Evolutionary conservation across 208 protist species (phyloP).

Genomic region (Trichomonas vaginalis): DNA sequence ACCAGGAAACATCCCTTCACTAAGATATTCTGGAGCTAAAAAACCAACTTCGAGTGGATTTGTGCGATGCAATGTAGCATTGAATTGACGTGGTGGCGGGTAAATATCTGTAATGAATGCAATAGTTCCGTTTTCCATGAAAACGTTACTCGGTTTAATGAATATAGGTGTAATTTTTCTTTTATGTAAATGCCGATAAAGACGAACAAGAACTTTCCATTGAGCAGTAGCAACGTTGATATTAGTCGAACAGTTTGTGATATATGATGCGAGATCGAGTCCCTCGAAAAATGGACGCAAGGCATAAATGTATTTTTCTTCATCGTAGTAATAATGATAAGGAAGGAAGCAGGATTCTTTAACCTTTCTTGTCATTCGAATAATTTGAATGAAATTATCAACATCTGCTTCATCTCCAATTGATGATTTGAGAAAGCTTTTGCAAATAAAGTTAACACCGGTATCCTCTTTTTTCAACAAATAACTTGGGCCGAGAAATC

Average conservation of each 20-base stretch:
- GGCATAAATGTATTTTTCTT: neutral
- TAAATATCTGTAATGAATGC: neutral
- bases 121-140: neutral
- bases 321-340: neutral
- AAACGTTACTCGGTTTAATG: neutral
- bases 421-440: neutral
- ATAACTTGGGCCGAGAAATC: neutral
- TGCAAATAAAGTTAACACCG: neutral
- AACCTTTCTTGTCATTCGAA: neutral
- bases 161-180: neutral
- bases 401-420: neutral
- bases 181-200: neutral
- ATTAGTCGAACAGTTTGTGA: neutral
- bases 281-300: neutral
- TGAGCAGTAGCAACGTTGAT: neutral
- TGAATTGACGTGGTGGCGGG: neutral
- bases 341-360: neutral
- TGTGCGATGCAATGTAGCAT: neutral
- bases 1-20: neutral
- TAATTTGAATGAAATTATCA: neutral
- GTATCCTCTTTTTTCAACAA: neutral
- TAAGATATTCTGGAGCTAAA: neutral
- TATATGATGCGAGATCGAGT: neutral
- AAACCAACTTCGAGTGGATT: neutral
- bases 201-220: neutral